Base-by-base conservation (phyloP, 345 rosid species). In the Eucalyptus albens region DNA sequence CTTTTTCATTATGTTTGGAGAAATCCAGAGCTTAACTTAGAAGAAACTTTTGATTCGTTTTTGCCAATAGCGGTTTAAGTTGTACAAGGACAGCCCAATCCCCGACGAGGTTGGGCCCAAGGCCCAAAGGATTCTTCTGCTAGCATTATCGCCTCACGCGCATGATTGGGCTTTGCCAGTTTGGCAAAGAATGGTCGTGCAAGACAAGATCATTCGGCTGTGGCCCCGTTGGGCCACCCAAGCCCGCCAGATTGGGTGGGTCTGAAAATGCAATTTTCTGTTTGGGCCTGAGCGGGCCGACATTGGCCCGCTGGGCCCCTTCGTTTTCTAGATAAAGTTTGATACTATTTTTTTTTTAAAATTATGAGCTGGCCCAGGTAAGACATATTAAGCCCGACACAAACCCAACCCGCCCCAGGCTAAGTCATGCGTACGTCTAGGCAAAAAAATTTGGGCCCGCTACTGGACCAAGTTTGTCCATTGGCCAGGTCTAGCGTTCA, bases 281-380 rank as follows among this genome's bases (percentile, higher is more conserved):
- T 4, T 69, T 69, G 44, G 81, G 81, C 44, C 24, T 3, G 81
- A 69, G 44, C 22, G 4, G 11, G 44, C 27, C 27, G 26, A 6
- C 2, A 15, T 8, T 17, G 45, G 83, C 3, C 27, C 14, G 3
- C 0, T 19, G 2, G 27, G 27, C 15, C 47, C 8, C 1, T 9
- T 10, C 1, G 6, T 37, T 37, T 72, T 37, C 4, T 21, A 37
- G 22, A 19, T 37, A 3, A 72, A 72, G 3, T 72, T 37, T n/a
- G n/a, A n/a, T n/a, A n/a, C n/a, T n/a, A n/a, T 37, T 9, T 72
- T 37, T 37, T 37, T 40, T 42, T 42, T 42, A 1, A 33, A 33
- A 40, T 72, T 11, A 72, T 37, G 83, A 72, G 45, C 83, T 72
- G 45, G 83, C 47, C 83, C 7, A 21, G 24, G 82, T 72, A 33